Percentiles rank a stretch among this genome's conserved stretches.
phyloP scores from a whole-genome alignment of 331 rosid species.

The Erythrophleum ivorense region DNA sequence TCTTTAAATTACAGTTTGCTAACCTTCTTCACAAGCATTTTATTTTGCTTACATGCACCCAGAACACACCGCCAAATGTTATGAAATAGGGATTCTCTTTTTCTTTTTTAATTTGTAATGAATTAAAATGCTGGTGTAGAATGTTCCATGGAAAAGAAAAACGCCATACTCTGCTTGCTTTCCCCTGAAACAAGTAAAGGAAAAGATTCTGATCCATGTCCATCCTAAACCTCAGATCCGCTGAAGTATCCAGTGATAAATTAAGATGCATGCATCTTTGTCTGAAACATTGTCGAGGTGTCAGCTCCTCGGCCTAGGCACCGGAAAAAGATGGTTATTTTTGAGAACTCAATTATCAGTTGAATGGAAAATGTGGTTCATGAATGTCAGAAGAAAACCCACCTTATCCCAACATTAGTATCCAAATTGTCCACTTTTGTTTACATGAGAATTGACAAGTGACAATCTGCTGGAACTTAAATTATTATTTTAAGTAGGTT shows the following conservation, averaged over 20 bases:
- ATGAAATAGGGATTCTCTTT: neutral
- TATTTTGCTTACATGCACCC: slow-evolving; percentile 5
- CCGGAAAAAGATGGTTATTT: slow-evolving; percentile 1
- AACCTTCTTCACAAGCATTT: neutral
- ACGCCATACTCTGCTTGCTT: neutral
- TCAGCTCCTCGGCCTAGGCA: slow-evolving; percentile 14
- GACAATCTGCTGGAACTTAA: slow-evolving; percentile 30
- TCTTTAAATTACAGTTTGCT: neutral
- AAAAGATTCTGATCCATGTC: slow-evolving; percentile 25
- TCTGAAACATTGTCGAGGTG: slow-evolving; percentile 36
- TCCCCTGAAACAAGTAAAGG: slow-evolving; percentile 5
- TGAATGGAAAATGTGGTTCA: slow-evolving; percentile 57
- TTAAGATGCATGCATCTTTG: slow-evolving; percentile 54
- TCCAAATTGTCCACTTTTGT: slow-evolving; percentile 67
- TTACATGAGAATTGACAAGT: slow-evolving; percentile 60
- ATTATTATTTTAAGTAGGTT: slow-evolving; percentile 47
- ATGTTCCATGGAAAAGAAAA: neutral
- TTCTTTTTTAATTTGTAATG: neutral
- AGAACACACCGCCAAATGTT: neutral
- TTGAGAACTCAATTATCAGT: slow-evolving; percentile 18
- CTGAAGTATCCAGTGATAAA: slow-evolving; percentile 5
- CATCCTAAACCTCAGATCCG: slow-evolving; percentile 4
- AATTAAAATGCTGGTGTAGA: neutral
- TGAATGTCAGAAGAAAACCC: slow-evolving; percentile 71
- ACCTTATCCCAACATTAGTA: slow-evolving; percentile 73